phyloP scores from a whole-genome alignment of 2,329 filamentous ascomycete species.

The Fusarium palustre region DNA sequence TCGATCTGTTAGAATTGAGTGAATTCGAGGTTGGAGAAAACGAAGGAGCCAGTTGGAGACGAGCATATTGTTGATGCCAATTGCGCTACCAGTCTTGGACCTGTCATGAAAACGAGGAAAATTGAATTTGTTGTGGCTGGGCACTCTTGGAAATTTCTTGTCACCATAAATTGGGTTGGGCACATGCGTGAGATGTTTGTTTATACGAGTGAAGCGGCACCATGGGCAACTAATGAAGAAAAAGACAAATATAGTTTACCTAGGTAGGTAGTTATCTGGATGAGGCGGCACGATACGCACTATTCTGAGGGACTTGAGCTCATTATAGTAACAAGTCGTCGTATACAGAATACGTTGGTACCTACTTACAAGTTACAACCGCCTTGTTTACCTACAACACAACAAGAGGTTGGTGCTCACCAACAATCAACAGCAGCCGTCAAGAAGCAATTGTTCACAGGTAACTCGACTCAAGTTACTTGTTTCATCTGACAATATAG shows the following conservation, averaged over 20 bases:
- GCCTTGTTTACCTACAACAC: conserved; percentile 7
- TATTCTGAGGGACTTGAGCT: conserved; percentile 4
- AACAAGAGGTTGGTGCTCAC: conserved; percentile 2
- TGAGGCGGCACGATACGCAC: background rate
- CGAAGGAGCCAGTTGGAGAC: conserved; percentile 14
- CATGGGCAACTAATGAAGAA: conserved; percentile 12
- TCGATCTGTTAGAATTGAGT: conserved; percentile 17
- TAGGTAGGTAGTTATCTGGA: background rate
- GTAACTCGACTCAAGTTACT: background rate
- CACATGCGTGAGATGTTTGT: conserved; percentile 1
- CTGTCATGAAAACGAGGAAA: conserved; percentile 9
- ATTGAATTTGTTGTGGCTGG: conserved; percentile 23
- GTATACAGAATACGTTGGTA: background rate
- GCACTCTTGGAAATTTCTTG: conserved; percentile 24
- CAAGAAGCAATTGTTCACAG: background rate
- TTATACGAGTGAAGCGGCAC: conserved; percentile 21
- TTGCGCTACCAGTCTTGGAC: conserved; percentile 16
- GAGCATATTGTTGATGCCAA: conserved; percentile 5
- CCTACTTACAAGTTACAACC: background rate
- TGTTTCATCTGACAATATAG: conserved; percentile 2
- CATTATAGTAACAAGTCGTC: conserved; percentile 1
- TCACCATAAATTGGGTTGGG: background rate
- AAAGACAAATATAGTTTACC: background rate
- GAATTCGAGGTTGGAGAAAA: conserved; percentile 21
- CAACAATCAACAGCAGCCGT: background rate